Evolutionary conservation across 139 green algal species (phyloP), one percentile per base, ranked within the genome.

Genomic region (Chlamydomonas applanata): DNA sequence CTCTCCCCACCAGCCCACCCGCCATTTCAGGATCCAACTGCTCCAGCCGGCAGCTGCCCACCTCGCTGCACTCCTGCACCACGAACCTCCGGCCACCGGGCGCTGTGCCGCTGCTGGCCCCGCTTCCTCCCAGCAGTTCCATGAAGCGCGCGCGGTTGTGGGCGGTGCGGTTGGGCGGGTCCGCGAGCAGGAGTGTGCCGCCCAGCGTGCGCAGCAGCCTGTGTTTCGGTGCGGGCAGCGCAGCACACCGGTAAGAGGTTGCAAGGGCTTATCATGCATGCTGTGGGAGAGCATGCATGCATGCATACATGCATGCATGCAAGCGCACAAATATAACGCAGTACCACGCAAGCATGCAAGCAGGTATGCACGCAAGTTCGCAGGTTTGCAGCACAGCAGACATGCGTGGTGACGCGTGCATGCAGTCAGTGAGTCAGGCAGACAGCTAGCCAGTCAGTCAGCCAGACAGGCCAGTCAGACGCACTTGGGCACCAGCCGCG

Each of bases 91-190:
- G 66, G 68, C 80, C 77, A 25, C 78, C 62, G 22, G 40, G 40
- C 40, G 40, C 40, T 7, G 40, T 11, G 7, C 11, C 40, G 11
- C 40, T 49, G 40, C 40, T 49, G 40, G n/a, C 61, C 1, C 3
- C 19, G 24, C 49, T 4, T 20, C 25, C 33, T 1, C n/a, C n/a
- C 56, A 88, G 44, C 59, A 85, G 64, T 25, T 76, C 32, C 57
- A 87, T 44, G 75, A 87, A 89, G 32, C 75, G 75, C 69, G 83
- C 52, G 1, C 84, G 69, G 76, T 89, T 87, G 53, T 62, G 61
- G 7, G 75, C 78, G 32, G 81, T 89, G 27, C 84, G 73, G 67
- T 82, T 86, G 22, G 84, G 84, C 16, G 84, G 84, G 76, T 89
- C 84, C 25, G 84, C 81, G 22, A 89, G 74, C 73, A 89, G 67